A percentile compares a stretch with the other conserved stretches of the same genome.
These are phyloP conservation scores for Ulota crispa DNA, from an alignment of 225 moss, liverwort and hornwort species.

Conservation along the genomic window DNA sequence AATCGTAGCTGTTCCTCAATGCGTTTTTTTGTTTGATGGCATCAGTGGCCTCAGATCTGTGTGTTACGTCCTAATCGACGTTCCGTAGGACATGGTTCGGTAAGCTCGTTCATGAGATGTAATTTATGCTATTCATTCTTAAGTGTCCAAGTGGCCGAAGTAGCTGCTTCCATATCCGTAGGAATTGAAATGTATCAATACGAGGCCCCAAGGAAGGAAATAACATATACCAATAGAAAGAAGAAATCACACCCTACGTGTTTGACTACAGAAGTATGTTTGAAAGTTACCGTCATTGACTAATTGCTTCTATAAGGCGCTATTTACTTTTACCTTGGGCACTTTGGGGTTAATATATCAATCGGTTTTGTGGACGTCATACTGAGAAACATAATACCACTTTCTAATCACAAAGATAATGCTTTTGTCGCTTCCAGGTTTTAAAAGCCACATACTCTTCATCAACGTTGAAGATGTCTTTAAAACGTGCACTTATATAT, in stretches of 20 bases:
- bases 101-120: background rate
- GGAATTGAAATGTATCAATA: background rate
- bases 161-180: background rate
- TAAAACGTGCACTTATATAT: conserved; percentile 20
- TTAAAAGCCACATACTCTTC: conserved; percentile 20
- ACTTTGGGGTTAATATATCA: background rate
- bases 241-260: background rate
- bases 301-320: background rate
- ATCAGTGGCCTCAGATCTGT: background rate
- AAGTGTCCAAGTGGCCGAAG: background rate
- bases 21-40: background rate
- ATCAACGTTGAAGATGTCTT: conserved; percentile 23
- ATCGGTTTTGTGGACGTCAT: background rate
- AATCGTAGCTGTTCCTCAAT: background rate
- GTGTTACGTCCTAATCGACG: background rate
- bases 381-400: background rate
- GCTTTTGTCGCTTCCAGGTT: conserved; percentile 9
- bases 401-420: conserved; percentile 1
- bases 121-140: background rate
- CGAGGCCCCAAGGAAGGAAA: background rate
- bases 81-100: background rate
- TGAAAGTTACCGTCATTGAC: background rate
- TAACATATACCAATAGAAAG: background rate
- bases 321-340: background rate
- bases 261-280: background rate